Percentiles rank a stretch among this genome's conserved stretches.
Conservation (phyloP, 805 yeast genomes). For the Suhomyces xylopsoci region DNA sequence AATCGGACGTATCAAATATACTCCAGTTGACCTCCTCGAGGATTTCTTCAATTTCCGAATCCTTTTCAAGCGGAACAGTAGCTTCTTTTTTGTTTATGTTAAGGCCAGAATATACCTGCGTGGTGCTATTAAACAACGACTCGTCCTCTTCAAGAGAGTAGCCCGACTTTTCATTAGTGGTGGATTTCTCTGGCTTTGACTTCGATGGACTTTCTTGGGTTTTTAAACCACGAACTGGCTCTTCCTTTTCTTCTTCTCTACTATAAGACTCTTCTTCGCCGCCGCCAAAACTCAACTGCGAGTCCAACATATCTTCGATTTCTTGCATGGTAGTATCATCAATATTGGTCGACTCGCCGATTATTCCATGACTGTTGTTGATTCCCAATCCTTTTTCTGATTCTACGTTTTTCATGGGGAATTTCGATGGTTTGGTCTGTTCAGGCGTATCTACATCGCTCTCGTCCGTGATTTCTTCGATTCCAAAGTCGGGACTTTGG, state of each 20-base stretch:
- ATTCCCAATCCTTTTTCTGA: slow-evolving; percentile 7
- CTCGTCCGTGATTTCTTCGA: slow-evolving; percentile 34
- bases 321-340: slow-evolving; percentile 29
- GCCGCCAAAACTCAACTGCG: slow-evolving; percentile 23
- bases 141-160: slow-evolving; percentile 14
- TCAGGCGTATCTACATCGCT: slow-evolving; percentile 15
- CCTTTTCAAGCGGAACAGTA: slow-evolving; percentile 24
- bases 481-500: slow-evolving; percentile 30
- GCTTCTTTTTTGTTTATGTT: slow-evolving; percentile 4
- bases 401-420: not conserved
- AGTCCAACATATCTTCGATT: slow-evolving; percentile 37
- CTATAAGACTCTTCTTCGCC: not conserved
- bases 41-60: slow-evolving; percentile 56
- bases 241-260: slow-evolving; percentile 3
- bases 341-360: slow-evolving; percentile 16
- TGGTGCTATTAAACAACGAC: slow-evolving; percentile 3
- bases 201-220: not conserved
- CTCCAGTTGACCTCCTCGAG: slow-evolving; percentile 80
- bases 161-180: not conserved
- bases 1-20: slow-evolving; percentile 58
- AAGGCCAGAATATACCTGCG: not conserved
- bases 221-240: not conserved
- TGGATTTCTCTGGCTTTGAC: not conserved
- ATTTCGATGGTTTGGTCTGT: not conserved
- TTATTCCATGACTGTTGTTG: slow-evolving; percentile 6